These are phyloP conservation scores for Teratosphaeria epicoccoides DNA, from an alignment of 2,329 filamentous ascomycete species.

Conservation along the genomic window DNA sequence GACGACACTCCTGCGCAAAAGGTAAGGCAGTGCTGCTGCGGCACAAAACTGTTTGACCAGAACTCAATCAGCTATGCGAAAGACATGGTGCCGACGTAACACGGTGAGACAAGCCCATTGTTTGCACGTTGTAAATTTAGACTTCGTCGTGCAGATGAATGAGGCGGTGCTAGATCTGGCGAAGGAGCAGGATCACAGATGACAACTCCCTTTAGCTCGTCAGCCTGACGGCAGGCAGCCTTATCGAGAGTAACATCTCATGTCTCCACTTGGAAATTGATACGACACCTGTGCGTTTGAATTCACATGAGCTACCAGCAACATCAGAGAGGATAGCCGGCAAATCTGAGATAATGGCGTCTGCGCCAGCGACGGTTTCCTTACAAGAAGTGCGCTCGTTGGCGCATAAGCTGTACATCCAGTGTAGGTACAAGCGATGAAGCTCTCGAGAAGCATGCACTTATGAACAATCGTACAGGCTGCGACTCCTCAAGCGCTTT, in stretches of 20 bases:
- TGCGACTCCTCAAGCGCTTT: background rate
- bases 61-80: background rate
- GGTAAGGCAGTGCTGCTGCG: too few relatives aligned
- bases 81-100: background rate
- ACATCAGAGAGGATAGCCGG: too few relatives aligned
- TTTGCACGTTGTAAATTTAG: background rate
- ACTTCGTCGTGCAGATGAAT: background rate
- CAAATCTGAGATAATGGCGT: too few relatives aligned
- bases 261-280: too few relatives aligned
- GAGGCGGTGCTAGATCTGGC: background rate
- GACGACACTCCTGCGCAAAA: too few relatives aligned
- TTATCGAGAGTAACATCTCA: background rate
- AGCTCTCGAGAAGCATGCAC: background rate
- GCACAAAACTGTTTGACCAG: background rate
- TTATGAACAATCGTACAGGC: background rate
- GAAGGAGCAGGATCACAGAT: background rate
- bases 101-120: background rate
- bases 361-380: background rate
- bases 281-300: too few relatives aligned
- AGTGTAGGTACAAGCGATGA: background rate
- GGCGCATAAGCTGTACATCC: background rate
- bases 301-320: too few relatives aligned
- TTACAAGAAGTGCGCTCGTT: background rate
- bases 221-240: background rate
- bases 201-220: background rate